Evolutionary conservation across 306 rosid species (phyloP), one percentile per base, ranked within the genome.

Genomic region (Vigna nakashimae): DNA sequence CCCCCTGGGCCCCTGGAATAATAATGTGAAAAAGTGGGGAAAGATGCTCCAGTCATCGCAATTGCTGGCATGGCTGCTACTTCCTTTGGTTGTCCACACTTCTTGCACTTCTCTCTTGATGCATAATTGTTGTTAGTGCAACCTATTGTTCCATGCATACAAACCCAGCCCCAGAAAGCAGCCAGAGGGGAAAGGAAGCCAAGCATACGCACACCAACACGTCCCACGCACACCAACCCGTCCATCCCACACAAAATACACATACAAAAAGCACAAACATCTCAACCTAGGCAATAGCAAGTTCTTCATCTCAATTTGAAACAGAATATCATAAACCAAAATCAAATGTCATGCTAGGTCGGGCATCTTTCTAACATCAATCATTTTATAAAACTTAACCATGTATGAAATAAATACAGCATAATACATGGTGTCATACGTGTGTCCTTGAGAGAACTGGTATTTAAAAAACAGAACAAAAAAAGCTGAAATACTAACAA

Each of bases 101-200:
- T 95, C 85, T 95, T 95, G 92, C 98, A 95, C 94, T 87, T 92
- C 80, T 92, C 98, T 95, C 98, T 87, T 90, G 99, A 95, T 86
- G 99, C 99, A 92, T 95, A 95, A 92, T 95, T 95, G 98, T 92
- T 95, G 97, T 95, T 95, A 91, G 99, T 95, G 99, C 99, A 95
- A 88, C 98, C 99, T 95, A 92, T 87, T 77, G 91, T 79, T 91
- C 91, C 93, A 94, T 83, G 90, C 92, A 92, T 46, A 88, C 86
- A 90, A 79, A 88, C 88, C 88, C 93, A 89, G 55, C 86, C 94
- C 95, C 88, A 89, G 79, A 91, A 88, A 77, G 91, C 88, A 92
- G 82, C 91, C 91, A 88, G 83, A 87, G 64, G 64, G 84, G 84
- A 87, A 89, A 85, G 85, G 87, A 89, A 84, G 81, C 87, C 90